A percentile compares a stretch with the other conserved stretches of the same genome.
Evolutionary conservation across 129 eudicot species (phyloP).

Genomic region (Solidago caesia): DNA sequence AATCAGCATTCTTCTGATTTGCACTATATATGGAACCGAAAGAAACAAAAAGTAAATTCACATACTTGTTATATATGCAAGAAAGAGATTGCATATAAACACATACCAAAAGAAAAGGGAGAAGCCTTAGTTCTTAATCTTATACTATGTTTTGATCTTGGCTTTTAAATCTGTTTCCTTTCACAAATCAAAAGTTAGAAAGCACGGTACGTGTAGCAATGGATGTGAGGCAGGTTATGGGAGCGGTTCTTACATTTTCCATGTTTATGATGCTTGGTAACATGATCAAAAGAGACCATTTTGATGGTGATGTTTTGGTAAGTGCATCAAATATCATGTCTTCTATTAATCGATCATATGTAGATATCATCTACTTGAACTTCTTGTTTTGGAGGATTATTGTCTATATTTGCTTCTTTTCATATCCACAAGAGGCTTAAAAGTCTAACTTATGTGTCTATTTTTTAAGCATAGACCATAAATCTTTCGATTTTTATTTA

Average conservation of each 20-base stretch:
- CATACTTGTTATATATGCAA: slow-evolving; percentile 18
- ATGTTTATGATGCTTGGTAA: slow-evolving; percentile 65
- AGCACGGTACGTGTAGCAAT: slow-evolving; percentile 11
- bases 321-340: slow-evolving; percentile 15
- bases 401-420: background rate
- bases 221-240: slow-evolving; percentile 59
- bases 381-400: background rate
- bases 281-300: slow-evolving; percentile 64
- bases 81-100: slow-evolving; percentile 12
- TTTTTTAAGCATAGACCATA: background rate
- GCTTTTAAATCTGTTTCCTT: slow-evolving; percentile 27
- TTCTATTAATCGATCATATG: background rate
- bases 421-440: background rate
- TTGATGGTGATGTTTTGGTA: slow-evolving; percentile 37
- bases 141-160: slow-evolving; percentile 12
- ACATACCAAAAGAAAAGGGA: slow-evolving; percentile 8
- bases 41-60: slow-evolving; percentile 23
- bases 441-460: background rate
- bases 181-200: slow-evolving; percentile 11
- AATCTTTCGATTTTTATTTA: background rate
- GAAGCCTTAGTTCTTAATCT: slow-evolving; percentile 1
- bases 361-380: background rate
- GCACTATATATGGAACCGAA: slow-evolving; percentile 21
- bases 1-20: slow-evolving; percentile 16
- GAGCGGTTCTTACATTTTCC: slow-evolving; percentile 53